Conservation (phyloP, 768 basidiomycete species). For the Hericium rajendrae region DNA sequence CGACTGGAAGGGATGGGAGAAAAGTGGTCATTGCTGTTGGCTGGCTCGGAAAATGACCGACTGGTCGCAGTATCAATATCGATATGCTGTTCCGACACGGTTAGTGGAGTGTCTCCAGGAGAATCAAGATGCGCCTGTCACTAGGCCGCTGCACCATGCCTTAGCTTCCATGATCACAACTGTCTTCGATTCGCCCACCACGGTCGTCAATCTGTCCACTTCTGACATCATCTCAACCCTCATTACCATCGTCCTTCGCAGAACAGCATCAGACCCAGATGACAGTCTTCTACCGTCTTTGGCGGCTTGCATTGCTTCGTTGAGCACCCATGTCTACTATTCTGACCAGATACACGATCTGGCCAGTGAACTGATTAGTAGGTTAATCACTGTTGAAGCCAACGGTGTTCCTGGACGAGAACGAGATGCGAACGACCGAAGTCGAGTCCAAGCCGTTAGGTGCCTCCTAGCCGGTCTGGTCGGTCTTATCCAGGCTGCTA, state of each 20-base stretch:
- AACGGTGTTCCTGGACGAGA: conserved; percentile 42
- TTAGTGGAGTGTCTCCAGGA: conserved; percentile 69
- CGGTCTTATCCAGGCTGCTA: conserved; percentile 59
- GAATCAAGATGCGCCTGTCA: conserved; percentile 41
- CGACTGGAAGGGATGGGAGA: conserved; percentile 50
- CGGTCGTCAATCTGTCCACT: conserved; percentile 83
- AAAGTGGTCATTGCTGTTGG: conserved; percentile 72
- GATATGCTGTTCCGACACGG: conserved; percentile 80
- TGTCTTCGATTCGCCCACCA: conserved; percentile 73
- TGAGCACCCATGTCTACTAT: conserved; percentile 90
- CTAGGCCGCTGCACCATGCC: conserved; percentile 45
- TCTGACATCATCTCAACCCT: conserved; percentile 81
- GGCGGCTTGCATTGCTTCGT: conserved; percentile 69
- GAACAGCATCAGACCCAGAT: conserved; percentile 47
- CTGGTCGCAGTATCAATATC: conserved; percentile 90
- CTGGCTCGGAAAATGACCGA: conserved; percentile 67
- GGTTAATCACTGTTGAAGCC: conserved; percentile 61
- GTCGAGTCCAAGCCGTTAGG: conserved; percentile 57
- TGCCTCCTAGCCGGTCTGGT: conserved; percentile 60
- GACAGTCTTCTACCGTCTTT: conserved; percentile 60
- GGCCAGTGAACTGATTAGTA: conserved; percentile 69
- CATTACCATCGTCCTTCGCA: conserved; percentile 61
- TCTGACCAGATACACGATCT: conserved; percentile 94
- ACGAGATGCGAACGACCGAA: conserved; percentile 28
- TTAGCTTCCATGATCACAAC: conserved; percentile 72